Base-by-base conservation (phyloP, 768 basidiomycete genomes). In the Macrocybe gigantea region DNA sequence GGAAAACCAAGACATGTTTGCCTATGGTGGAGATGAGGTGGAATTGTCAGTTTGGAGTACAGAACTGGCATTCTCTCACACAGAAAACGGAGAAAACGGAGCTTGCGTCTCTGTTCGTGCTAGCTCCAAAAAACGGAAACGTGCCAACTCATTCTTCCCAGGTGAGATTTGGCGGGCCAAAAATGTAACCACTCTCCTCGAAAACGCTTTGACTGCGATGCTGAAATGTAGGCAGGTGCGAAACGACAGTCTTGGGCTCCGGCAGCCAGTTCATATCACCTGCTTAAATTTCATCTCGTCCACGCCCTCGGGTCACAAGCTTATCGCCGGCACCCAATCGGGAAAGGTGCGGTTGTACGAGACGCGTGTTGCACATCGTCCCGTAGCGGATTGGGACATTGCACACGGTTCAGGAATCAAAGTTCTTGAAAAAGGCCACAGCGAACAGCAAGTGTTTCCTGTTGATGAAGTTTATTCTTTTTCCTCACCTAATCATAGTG, bases 11-110 rank as follows among this genome's bases (percentile, higher is more conserved):
- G 60, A 71, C 33, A 75, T 74, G 0, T 92, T 93, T 66, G 76
- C 82, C 2, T 93, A 91, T 52, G 91, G 85, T 9, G 91, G 91
- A 2, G 82, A 92, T 52, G 91, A 93, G 64, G 88, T 93, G 12
- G 87, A 91, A 48, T 62, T 88, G 2, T 92, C 89, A 1, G 58
- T 92, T 3, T 93, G 91, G 91, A 70, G 86, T 57, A 74, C 77
- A 6, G 84, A 90, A 56, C 53, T 56, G 55, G 72, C 64, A 59
- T 88, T 64, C 71, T 78, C 61, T 51, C 60, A 41, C 31, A 63
- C 41, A 5, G 6, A 10, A 1, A 13, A 11, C 41, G 10, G 6
- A 10, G 7, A 13, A 11, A 6, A 32, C 42, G 7, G 12, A 30
- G 10, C 61, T 7, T 49, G 53, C 10, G 49, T 62, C 3, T 42